Conservation (phyloP, 2,329 filamentous ascomycete genomes). For the Claviceps humidiphila region DNA sequence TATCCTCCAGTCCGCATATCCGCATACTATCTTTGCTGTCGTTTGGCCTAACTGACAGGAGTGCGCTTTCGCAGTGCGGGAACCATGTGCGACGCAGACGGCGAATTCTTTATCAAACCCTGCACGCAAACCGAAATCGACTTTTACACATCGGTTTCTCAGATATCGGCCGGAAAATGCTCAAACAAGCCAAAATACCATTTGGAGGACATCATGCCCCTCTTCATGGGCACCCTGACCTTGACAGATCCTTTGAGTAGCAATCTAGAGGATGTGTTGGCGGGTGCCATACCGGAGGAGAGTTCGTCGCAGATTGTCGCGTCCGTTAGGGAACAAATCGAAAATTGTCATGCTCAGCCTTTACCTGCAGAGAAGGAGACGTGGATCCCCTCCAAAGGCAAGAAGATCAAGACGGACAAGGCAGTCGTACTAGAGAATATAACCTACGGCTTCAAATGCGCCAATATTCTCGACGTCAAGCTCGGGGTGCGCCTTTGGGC, state of each 20-base stretch:
- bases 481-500: conserved; percentile 79
- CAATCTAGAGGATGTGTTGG: conserved; percentile 34
- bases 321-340: conserved; percentile 20
- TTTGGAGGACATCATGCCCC: conserved; percentile 70
- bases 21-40: neutral
- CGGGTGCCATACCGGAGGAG: conserved; percentile 27
- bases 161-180: conserved; percentile 52
- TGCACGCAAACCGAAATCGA: conserved; percentile 74
- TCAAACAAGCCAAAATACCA: conserved; percentile 27
- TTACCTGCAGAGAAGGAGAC: conserved; percentile 12
- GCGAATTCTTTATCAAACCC: conserved; percentile 85
- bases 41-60: neutral
- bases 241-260: conserved; percentile 45
- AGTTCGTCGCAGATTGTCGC: conserved; percentile 21
- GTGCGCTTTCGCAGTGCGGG: conserved; percentile 52
- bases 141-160: conserved; percentile 51
- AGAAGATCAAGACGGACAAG: conserved; percentile 59
- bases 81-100: conserved; percentile 71
- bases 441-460: conserved; percentile 63
- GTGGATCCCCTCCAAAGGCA: conserved; percentile 37
- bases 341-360: conserved; percentile 8
- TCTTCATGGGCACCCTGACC: conserved; percentile 66
- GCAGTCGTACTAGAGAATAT: conserved; percentile 80
- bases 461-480: conserved; percentile 90
- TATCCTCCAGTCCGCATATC: neutral